Evolutionary conservation across 1,284 basidiomycete genomes (phyloP).

Genomic region (Pseudozyma hubeiensis): DNA sequence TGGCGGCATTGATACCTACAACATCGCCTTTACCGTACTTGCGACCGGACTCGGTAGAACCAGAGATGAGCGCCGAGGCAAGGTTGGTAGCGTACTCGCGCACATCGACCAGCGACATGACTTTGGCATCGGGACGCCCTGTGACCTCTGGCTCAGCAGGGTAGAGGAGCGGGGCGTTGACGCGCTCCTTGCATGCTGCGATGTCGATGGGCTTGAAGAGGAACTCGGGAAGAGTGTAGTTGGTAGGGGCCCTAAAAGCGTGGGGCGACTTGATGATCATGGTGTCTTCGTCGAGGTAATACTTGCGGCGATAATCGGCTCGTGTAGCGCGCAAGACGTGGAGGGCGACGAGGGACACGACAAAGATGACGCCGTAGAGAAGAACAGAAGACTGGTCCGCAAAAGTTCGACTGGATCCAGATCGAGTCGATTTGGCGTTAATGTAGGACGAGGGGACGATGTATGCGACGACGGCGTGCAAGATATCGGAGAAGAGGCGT

Average conservation of each 20-base stretch:
- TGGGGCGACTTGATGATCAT: conserved; percentile 57
- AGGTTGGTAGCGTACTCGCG: conserved; percentile 54
- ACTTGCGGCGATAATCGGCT: conserved; percentile 33
- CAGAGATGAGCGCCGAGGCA: conserved; percentile 51
- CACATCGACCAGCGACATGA: conserved; percentile 50
- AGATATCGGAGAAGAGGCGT: conserved; percentile 24
- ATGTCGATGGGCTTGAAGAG: conserved; percentile 51
- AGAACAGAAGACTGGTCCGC: conserved; percentile 10
- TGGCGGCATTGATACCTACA: conserved; percentile 54
- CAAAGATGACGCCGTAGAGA: conserved; percentile 27
- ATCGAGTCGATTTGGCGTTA: conserved; percentile 4
- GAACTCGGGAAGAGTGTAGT: conserved; percentile 55
- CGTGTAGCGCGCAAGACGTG: conserved; percentile 14
- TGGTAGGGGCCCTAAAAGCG: conserved; percentile 37
- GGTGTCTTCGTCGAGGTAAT: conserved; percentile 27
- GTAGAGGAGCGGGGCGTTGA: conserved; percentile 43
- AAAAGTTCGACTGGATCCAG: conserved; percentile 1
- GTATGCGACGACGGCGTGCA: conserved; percentile 19
- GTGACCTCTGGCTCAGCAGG: conserved; percentile 40
- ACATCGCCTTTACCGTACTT: conserved; percentile 60
- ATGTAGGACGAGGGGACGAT: background rate
- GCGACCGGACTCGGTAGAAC: conserved; percentile 35
- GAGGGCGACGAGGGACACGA: conserved; percentile 20
- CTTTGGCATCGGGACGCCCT: conserved; percentile 41
- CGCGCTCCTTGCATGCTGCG: conserved; percentile 34